Evolutionary conservation across 805 yeast genomes (phyloP).

Genomic region (Lipomyces yamanashiensis): DNA sequence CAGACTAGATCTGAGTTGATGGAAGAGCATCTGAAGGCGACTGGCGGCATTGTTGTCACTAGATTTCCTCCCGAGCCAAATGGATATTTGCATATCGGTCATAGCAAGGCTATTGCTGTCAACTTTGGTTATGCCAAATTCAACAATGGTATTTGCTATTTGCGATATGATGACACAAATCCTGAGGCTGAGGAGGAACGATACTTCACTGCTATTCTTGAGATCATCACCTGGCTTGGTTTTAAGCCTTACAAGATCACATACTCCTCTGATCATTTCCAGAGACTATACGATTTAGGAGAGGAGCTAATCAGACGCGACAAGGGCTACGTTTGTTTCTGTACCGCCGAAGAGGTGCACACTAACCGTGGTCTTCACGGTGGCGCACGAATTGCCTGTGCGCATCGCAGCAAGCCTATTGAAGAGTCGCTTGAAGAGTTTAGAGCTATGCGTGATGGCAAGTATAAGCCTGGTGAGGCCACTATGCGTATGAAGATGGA

Average conservation of each 20-base stretch:
- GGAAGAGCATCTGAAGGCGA: constrained; percentile 75
- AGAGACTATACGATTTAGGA: constrained; percentile 83
- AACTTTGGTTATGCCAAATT: constrained; percentile 95
- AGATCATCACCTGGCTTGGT: constrained; percentile 92
- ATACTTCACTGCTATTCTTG: constrained; percentile 80
- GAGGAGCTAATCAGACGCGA: constrained; percentile 73
- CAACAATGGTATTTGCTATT: constrained; percentile 84
- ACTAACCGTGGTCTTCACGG: constrained; percentile 89
- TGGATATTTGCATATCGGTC: constrained; percentile 97
- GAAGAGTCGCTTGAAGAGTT: constrained; percentile 81
- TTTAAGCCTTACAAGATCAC: constrained; percentile 93
- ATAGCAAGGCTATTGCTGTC: constrained; percentile 95
- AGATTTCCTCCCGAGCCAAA: constrained; percentile 99
- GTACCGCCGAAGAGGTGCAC: constrained; percentile 89
- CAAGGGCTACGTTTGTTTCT: constrained; percentile 89
- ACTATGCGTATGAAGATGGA: constrained; percentile 97
- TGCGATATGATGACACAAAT: constrained; percentile 96
- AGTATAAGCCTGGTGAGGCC: constrained; percentile 87
- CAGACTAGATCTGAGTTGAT: constrained; percentile 86
- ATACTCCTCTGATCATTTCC: constrained; percentile 94
- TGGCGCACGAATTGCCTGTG: constrained; percentile 86
- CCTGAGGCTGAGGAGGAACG: constrained; percentile 98
- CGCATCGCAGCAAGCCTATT: constrained; percentile 68
- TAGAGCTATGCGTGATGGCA: constrained; percentile 89
- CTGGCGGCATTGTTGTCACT: constrained; percentile 83